These are phyloP conservation scores for Aspergillus tanneri DNA, from an alignment of 2,329 filamentous ascomycete genomes.

Conservation along the genomic window DNA sequence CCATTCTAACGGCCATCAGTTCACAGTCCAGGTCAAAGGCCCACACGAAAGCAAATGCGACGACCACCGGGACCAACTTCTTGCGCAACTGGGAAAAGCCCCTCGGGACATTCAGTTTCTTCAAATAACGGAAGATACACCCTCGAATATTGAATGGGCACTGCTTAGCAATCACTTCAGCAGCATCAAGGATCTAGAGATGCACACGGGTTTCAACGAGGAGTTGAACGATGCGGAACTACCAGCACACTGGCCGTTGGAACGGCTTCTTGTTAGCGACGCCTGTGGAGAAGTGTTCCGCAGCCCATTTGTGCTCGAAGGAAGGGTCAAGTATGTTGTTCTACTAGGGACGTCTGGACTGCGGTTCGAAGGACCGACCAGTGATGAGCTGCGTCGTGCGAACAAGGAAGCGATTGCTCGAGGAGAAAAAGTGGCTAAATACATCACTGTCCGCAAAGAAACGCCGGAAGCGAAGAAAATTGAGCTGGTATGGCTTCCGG, in stretches of 20 bases:
- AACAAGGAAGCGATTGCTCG: slow-evolving; percentile 17
- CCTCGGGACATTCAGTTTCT: slow-evolving; percentile 17
- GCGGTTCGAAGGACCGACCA: slow-evolving; percentile 26
- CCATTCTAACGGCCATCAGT: neutral
- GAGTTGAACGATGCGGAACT: slow-evolving; percentile 24
- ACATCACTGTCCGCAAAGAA: slow-evolving; percentile 9
- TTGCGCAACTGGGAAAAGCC: slow-evolving; percentile 20
- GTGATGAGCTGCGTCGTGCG: slow-evolving; percentile 10
- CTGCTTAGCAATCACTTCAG: slow-evolving; percentile 26
- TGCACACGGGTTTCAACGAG: slow-evolving; percentile 24
- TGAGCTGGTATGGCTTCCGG: slow-evolving; percentile 15
- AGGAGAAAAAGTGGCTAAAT: slow-evolving; percentile 17
- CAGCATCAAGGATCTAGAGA: slow-evolving; percentile 18
- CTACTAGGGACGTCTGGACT: slow-evolving; percentile 21
- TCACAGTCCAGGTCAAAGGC: slow-evolving; percentile 17
- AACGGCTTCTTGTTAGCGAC: slow-evolving; percentile 15
- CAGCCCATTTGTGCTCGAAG: slow-evolving; percentile 22
- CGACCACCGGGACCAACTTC: slow-evolving; percentile 10
- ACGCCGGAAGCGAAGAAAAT: slow-evolving; percentile 14
- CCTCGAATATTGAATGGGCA: slow-evolving; percentile 25
- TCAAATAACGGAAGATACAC: slow-evolving; percentile 20
- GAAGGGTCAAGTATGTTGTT: slow-evolving; percentile 21
- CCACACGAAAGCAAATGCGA: slow-evolving; percentile 4
- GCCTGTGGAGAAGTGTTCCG: slow-evolving; percentile 18
- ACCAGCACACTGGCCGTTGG: slow-evolving; percentile 27